Percentiles rank a stretch among this genome's conserved stretches.
Conservation (phyloP, 108 stramenopile genomes). For the Pseudonitzschia delicatissima region DNA sequence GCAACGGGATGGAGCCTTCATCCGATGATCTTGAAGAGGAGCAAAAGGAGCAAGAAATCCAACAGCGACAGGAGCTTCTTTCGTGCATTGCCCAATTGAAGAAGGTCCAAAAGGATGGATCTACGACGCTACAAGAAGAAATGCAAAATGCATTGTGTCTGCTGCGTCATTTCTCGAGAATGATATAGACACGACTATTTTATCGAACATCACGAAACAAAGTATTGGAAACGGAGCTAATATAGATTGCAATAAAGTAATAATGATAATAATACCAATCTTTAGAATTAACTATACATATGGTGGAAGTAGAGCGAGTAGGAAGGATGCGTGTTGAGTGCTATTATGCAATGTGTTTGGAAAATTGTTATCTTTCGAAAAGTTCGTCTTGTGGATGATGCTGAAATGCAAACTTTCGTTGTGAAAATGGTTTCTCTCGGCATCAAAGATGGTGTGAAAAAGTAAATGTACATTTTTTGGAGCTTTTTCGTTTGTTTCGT, state of each 20-base stretch:
- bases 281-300: too few species aligned
- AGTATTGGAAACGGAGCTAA: slow-evolving; percentile 16
- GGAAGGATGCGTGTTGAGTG: background rate
- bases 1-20: slow-evolving; percentile 2
- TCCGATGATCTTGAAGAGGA: slow-evolving; percentile 4
- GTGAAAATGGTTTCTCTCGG: too few species aligned
- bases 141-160: slow-evolving; percentile 80
- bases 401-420: too few species aligned
- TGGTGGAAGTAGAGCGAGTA: too few species aligned
- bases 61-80: slow-evolving; percentile 44
- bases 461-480: too few species aligned
- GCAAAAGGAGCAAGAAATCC: slow-evolving; percentile 21
- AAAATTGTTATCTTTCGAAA: too few species aligned
- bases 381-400: too few species aligned
- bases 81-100: slow-evolving; percentile 45
- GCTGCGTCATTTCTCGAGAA: slow-evolving; percentile 79
- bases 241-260: too few species aligned
- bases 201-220: too few species aligned
- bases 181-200: slow-evolving; percentile 56
- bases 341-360: background rate
- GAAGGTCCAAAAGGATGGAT: slow-evolving; percentile 43
- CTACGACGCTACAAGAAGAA: slow-evolving; percentile 57
- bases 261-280: too few species aligned
- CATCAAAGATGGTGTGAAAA: too few species aligned
- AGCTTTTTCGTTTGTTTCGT: too few species aligned